Percentiles rank a stretch among this genome's conserved stretches.
Conservation (phyloP, 495 filamentous ascomycete genomes). For the Lasiosphaeris hirsuta region DNA sequence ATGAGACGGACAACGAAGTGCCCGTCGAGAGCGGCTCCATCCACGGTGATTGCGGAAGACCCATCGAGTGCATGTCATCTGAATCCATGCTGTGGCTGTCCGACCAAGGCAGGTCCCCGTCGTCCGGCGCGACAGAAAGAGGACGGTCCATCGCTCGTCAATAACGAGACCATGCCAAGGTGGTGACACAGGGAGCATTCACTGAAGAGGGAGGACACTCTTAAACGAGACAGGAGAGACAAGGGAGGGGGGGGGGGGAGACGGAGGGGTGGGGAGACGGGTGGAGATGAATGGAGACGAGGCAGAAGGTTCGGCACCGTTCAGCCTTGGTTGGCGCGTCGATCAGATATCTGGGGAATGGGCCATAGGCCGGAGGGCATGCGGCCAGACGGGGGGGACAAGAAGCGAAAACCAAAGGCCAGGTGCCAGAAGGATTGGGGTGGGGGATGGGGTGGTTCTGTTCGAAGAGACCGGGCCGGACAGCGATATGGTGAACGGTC, state of each 20-base stretch:
- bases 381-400: neutral
- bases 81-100: conserved; percentile 44
- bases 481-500: too few relatives aligned
- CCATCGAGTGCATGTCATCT: conserved; percentile 37
- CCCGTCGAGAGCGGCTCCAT: conserved; percentile 27
- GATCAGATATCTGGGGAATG: conserved; percentile 23
- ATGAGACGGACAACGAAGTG: conserved; percentile 20
- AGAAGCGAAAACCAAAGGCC: neutral
- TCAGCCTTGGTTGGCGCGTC: conserved; percentile 17
- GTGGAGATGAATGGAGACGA: conserved; percentile 14
- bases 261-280: neutral
- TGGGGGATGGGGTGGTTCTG: neutral
- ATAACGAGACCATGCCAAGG: conserved; percentile 39
- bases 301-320: conserved; percentile 11
- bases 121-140: conserved; percentile 38
- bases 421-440: neutral
- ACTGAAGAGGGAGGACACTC: conserved; percentile 12
- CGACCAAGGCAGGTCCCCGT: conserved; percentile 41
- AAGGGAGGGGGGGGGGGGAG: conserved; percentile 7
- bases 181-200: conserved; percentile 8
- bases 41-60: conserved; percentile 38
- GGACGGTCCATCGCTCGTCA: conserved; percentile 43
- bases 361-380: conserved; percentile 10
- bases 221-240: conserved; percentile 17
- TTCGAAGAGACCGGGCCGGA: too few relatives aligned